Percentiles rank a stretch among this genome's conserved stretches.
phyloP scores from a whole-genome alignment of 2,329 filamentous ascomycete species.

The Hawksworthiomyces lignivorus region DNA sequence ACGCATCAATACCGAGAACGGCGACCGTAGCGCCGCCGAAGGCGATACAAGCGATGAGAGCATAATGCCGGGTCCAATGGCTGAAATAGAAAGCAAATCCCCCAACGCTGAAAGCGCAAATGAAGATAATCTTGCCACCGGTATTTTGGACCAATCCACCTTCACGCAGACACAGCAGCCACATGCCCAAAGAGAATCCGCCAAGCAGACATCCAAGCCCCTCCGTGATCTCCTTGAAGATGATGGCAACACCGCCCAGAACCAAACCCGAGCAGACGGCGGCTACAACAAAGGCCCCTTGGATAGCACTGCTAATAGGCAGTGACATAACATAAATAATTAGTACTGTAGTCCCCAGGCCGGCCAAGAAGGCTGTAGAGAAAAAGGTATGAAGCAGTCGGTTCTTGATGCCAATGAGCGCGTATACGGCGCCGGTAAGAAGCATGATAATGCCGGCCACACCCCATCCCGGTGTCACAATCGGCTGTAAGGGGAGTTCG shows the following conservation, averaged over 20 bases:
- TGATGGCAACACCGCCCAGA: constrained; percentile 63
- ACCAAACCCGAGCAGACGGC: constrained; percentile 63
- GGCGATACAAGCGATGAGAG: constrained; percentile 66
- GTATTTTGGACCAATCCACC: constrained; percentile 64
- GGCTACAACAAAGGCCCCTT: constrained; percentile 82
- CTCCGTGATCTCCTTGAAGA: constrained; percentile 79
- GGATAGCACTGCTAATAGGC: constrained; percentile 65
- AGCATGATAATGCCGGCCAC: constrained; percentile 73
- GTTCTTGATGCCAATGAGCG: constrained; percentile 76
- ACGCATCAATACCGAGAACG: constrained; percentile 84
- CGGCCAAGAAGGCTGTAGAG: constrained; percentile 65
- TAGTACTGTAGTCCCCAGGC: constrained; percentile 69
- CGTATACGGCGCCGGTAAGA: constrained; percentile 60
- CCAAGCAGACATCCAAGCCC: constrained; percentile 78
- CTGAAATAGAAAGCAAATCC: constrained; percentile 72
- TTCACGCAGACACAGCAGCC: constrained; percentile 70
- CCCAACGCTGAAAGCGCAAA: constrained; percentile 60
- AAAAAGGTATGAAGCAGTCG: constrained; percentile 72
- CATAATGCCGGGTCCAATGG: constrained; percentile 69
- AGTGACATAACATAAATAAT: constrained; percentile 83
- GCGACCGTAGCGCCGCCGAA: constrained; percentile 75
- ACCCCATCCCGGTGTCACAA: constrained; percentile 72
- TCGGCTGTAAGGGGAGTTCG: constrained; percentile 63
- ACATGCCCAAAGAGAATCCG: constrained; percentile 83
- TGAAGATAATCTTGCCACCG: constrained; percentile 63